Conservation (phyloP, 2,329 filamentous ascomycete species). For the Phoma sp. region DNA sequence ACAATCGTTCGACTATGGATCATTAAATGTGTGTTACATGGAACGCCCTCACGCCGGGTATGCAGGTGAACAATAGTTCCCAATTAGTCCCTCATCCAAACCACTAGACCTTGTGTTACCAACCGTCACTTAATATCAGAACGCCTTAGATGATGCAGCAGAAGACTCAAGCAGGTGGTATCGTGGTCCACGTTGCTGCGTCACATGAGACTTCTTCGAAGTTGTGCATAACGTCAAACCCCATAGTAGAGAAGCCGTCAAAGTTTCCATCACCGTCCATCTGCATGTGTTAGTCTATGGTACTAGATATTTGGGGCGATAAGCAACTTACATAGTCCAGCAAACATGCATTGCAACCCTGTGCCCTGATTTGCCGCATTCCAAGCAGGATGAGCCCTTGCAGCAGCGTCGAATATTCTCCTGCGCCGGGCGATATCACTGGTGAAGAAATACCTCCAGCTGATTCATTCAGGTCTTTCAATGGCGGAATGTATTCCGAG, state of each 20-base stretch:
- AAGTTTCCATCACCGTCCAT: conserved; percentile 75
- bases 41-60: conserved; percentile 11
- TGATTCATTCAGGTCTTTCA: conserved; percentile 66
- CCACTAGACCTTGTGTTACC: conserved; percentile 11
- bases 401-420: conserved; percentile 73
- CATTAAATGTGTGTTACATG: not conserved
- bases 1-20: not conserved
- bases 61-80: conserved; percentile 10
- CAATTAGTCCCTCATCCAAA: conserved; percentile 3
- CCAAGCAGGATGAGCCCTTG: conserved; percentile 83
- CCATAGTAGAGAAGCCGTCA: conserved; percentile 79
- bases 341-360: conserved; percentile 75
- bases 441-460: conserved; percentile 82
- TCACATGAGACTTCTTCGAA: conserved; percentile 83
- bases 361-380: conserved; percentile 80
- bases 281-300: conserved; percentile 54
- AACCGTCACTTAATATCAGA: conserved; percentile 6
- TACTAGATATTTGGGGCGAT: not conserved
- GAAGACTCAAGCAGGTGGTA: conserved; percentile 51
- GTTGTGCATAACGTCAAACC: conserved; percentile 78
- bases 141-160: not conserved
- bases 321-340: conserved; percentile 77
- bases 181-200: conserved; percentile 67
- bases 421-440: conserved; percentile 72
- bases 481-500: conserved; percentile 72